Evolutionary conservation across 1,139 yeast genomes (phyloP).

Genomic region (Schizosaccharomyces versatilis): DNA sequence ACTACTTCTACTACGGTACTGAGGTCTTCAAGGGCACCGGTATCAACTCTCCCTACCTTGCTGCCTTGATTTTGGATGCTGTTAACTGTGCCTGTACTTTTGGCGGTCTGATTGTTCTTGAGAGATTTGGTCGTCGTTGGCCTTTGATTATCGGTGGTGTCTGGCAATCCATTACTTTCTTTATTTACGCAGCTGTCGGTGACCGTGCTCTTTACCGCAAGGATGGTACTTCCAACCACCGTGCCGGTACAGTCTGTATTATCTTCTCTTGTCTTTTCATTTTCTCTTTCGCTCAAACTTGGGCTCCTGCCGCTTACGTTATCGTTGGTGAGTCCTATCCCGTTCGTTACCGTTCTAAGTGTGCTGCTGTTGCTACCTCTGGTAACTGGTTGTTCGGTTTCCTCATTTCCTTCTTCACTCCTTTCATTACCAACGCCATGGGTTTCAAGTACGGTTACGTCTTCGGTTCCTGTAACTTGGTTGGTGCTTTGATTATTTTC

Average conservation of each 20-base stretch:
- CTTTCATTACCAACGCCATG: slow-evolving; percentile 42
- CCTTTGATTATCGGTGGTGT: slow-evolving; percentile 42
- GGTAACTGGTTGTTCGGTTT: slow-evolving; percentile 67
- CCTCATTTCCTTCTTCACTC: slow-evolving; percentile 53
- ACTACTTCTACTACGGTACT: slow-evolving; percentile 43
- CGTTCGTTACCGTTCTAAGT: slow-evolving; percentile 55
- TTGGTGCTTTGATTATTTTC: slow-evolving; percentile 40
- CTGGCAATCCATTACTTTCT: slow-evolving; percentile 42
- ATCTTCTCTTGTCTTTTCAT: slow-evolving; percentile 59
- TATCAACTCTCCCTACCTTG: slow-evolving; percentile 37
- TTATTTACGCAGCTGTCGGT: slow-evolving; percentile 40
- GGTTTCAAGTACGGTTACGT: slow-evolving; percentile 55
- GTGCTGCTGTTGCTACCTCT: slow-evolving; percentile 53
- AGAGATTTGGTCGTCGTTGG: slow-evolving; percentile 46
- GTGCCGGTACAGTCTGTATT: slow-evolving; percentile 51
- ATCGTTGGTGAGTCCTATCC: slow-evolving; percentile 64
- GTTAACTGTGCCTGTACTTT: slow-evolving; percentile 61
- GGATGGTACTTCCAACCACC: slow-evolving; percentile 15
- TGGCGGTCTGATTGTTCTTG: slow-evolving; percentile 43
- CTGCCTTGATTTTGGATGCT: slow-evolving; percentile 59
- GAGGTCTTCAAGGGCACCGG: slow-evolving; percentile 34
- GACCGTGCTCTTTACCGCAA: slow-evolving; percentile 28
- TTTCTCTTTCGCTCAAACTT: slow-evolving; percentile 62
- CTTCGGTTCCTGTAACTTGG: slow-evolving; percentile 40
- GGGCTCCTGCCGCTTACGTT: slow-evolving; percentile 74